Evolutionary conservation across 176 grass and related monocot genomes (phyloP).

Genomic region (Aegilops umbellulata): DNA sequence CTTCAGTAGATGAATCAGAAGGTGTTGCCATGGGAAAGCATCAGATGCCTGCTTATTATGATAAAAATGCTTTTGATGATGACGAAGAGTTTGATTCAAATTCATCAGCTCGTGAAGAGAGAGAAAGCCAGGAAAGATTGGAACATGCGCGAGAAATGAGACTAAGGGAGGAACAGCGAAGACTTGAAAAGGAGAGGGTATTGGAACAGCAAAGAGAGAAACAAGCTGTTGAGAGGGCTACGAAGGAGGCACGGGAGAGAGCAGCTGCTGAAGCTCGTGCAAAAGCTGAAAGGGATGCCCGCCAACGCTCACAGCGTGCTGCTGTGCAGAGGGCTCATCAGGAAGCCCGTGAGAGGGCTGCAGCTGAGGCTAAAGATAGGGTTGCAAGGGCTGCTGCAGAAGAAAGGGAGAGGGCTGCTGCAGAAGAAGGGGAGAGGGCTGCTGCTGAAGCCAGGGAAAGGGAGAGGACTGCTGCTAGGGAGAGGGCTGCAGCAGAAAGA

Average conservation of each 20-base stretch:
- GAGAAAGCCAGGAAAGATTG: slow-evolving; percentile 41
- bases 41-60: slow-evolving; percentile 50
- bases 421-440: slow-evolving; percentile 42
- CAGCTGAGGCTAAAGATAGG: slow-evolving; percentile 54
- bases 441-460: slow-evolving; percentile 69
- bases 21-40: slow-evolving; percentile 56
- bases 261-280: slow-evolving; percentile 64
- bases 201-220: slow-evolving; percentile 52
- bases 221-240: slow-evolving; percentile 62
- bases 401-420: slow-evolving; percentile 38
- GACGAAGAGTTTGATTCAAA: slow-evolving; percentile 65
- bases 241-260: slow-evolving; percentile 66
- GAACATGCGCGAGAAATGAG: slow-evolving; percentile 49
- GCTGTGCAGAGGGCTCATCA: slow-evolving; percentile 64
- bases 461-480: slow-evolving; percentile 43
- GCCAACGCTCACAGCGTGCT: slow-evolving; percentile 53
- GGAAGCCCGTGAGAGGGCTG: slow-evolving; percentile 65
- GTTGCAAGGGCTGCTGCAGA: slow-evolving; percentile 43
- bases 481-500: slow-evolving; percentile 51
- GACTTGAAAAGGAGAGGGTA: slow-evolving; percentile 57
- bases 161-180: slow-evolving; percentile 42
- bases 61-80: slow-evolving; percentile 36
- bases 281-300: slow-evolving; percentile 66
- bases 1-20: slow-evolving; percentile 71
- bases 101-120: slow-evolving; percentile 47